Percentiles rank a stretch among this genome's conserved stretches.
Evolutionary conservation across 345 rosid species (phyloP).

Genomic region (Arabidopsis thaliana): DNA sequence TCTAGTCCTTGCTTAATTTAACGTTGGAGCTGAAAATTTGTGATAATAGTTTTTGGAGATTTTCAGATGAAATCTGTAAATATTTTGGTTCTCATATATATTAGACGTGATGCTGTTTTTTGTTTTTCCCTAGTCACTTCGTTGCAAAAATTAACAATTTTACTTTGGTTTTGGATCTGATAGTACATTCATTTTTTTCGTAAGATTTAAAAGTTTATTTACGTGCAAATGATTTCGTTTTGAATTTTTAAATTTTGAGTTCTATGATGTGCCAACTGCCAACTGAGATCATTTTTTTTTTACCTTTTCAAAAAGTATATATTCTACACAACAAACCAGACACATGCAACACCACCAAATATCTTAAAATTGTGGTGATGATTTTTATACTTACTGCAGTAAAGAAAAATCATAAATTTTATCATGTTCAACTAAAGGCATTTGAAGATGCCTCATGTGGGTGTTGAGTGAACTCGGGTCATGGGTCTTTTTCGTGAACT

Average conservation of each 20-base stretch:
- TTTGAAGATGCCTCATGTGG: no score
- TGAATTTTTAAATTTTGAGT: constrained; percentile 4
- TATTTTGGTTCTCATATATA: neutral
- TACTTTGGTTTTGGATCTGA: constrained; percentile 20
- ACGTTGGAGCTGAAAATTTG: constrained; percentile 23
- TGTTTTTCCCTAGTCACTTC: neutral
- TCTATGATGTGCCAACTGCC: neutral
- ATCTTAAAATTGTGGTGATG: neutral
- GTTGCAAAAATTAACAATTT: neutral
- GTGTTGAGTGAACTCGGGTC: no score
- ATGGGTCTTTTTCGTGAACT: no score
- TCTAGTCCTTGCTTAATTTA: constrained; percentile 18
- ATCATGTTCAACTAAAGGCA: neutral
- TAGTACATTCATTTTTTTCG: constrained; percentile 1
- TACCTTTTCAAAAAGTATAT: neutral
- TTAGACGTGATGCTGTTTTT: neutral
- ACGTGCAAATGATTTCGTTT: constrained; percentile 26
- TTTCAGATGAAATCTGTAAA: constrained; percentile 22
- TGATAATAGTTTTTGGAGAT: constrained; percentile 17
- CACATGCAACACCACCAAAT: neutral
- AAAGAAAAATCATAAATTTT: neutral
- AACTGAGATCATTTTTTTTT: neutral
- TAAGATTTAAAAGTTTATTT: neutral
- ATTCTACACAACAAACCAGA: neutral
- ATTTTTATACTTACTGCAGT: neutral